Conservation (phyloP, 257 asterid species). For the Fraxinus americana region DNA sequence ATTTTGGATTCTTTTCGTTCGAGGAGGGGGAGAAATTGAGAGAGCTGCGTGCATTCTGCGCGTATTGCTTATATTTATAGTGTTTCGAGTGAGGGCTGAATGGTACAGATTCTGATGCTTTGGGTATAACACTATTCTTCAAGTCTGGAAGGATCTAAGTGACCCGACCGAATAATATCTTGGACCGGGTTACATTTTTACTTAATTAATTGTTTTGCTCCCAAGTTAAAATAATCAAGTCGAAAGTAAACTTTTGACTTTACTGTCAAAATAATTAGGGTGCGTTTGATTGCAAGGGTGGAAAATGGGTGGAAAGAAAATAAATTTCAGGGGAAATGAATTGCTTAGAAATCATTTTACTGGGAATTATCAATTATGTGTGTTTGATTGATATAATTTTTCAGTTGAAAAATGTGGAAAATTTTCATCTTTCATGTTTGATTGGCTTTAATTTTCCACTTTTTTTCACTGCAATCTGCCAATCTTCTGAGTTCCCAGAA, state of each 20-base stretch:
- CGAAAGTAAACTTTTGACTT: background rate
- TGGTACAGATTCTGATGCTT: conserved; percentile 37
- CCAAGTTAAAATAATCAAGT: background rate
- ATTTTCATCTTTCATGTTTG: no score
- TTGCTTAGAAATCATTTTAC: no score
- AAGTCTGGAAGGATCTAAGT: background rate
- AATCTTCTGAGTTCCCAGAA: no score
- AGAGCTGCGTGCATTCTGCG: conserved; percentile 7
- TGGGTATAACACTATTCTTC: conserved; percentile 28
- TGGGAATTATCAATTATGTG: no score
- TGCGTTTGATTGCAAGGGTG: no score
- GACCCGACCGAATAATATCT: background rate
- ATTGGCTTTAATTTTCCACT: no score
- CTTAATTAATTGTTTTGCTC: no score
- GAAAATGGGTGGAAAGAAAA: no score
- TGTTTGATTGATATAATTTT: no score
- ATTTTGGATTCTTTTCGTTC: conserved; percentile 19
- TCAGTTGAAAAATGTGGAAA: no score
- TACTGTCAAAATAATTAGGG: background rate
- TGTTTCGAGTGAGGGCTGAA: conserved; percentile 22
- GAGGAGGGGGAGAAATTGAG: conserved; percentile 22
- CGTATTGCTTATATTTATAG: conserved; percentile 31
- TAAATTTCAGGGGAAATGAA: no score
- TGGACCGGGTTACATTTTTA: background rate
- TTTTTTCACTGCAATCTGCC: no score